phyloP scores from a whole-genome alignment of 768 basidiomycete species.

The Macrolepiota albuminosa region DNA sequence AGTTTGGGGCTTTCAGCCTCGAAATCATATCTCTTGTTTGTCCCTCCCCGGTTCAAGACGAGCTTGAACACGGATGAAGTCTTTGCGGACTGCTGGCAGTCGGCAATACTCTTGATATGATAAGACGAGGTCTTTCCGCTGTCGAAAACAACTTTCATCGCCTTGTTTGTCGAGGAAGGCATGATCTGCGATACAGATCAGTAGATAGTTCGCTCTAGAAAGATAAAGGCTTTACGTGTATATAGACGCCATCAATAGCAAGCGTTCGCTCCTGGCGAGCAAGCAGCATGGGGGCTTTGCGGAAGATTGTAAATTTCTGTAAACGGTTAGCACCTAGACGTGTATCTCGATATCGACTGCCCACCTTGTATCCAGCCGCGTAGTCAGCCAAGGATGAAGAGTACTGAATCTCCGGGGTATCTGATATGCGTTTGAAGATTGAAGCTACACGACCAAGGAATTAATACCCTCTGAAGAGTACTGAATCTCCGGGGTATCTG shows the following conservation, averaged over 20 bases:
- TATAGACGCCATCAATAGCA: constrained; percentile 93
- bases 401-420: constrained; percentile 56
- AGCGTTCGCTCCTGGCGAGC: constrained; percentile 86
- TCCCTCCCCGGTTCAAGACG: constrained; percentile 67
- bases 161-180: constrained; percentile 75
- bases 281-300: constrained; percentile 93
- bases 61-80: constrained; percentile 84
- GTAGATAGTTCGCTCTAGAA: background rate
- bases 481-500: constrained; percentile 63
- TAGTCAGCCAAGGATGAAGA: constrained; percentile 61
- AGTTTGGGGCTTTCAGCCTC: constrained; percentile 85
- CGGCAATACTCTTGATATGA: constrained; percentile 82
- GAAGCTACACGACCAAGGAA: constrained; percentile 51
- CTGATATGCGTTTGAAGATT: constrained; percentile 87
- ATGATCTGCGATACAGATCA: constrained; percentile 59
- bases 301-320: constrained; percentile 87
- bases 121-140: constrained; percentile 89
- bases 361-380: constrained; percentile 81
- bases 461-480: constrained; percentile 27
- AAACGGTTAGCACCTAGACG: background rate
- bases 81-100: constrained; percentile 81
- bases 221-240: constrained; percentile 54
- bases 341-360: background rate
- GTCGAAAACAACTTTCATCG: constrained; percentile 73
- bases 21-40: constrained; percentile 93